Percentiles rank a stretch among this genome's conserved stretches.
phyloP scores from a whole-genome alignment of 371 early-diverging fungal species.

The Lichtheimia ornata region DNA sequence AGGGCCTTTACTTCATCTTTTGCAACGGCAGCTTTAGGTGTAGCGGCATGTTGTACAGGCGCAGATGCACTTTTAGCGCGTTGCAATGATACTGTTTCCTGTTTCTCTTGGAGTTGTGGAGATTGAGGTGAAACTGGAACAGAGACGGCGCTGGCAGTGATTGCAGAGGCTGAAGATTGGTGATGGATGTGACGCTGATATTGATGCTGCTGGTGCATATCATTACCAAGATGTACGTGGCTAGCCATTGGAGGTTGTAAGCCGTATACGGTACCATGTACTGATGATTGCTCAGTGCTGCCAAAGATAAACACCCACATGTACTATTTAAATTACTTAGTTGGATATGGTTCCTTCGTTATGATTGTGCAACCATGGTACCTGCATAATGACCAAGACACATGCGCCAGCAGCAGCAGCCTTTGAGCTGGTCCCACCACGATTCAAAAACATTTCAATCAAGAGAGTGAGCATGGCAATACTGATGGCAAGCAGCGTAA shows the following conservation, averaged over 20 bases:
- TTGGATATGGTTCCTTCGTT: background rate
- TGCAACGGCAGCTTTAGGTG: background rate
- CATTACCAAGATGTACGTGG: background rate
- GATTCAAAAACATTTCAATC: constrained; percentile 24
- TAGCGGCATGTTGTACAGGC: no score
- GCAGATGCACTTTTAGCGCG: no score
- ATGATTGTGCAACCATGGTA: constrained; percentile 3
- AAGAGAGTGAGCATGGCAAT: constrained; percentile 51
- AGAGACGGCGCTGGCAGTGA: background rate
- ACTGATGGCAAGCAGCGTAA: constrained; percentile 57
- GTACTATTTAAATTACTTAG: constrained; percentile 9
- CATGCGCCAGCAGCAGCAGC: constrained; percentile 62
- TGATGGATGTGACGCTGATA: constrained; percentile 12
- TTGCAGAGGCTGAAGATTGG: background rate
- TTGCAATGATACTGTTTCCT: background rate
- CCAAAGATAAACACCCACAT: constrained; percentile 78
- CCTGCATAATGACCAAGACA: constrained; percentile 59
- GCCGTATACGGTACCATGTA: constrained; percentile 44
- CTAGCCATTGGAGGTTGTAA: constrained; percentile 19
- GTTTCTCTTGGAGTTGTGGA: constrained; percentile 5
- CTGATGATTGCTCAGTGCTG: constrained; percentile 63
- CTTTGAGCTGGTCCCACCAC: constrained; percentile 19
- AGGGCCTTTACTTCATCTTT: constrained; percentile 26
- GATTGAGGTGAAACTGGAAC: background rate
- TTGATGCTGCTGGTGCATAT: constrained; percentile 11